phyloP scores from a whole-genome alignment of 2,329 filamentous ascomycete species.

The Akanthomyces uredinophilus region DNA sequence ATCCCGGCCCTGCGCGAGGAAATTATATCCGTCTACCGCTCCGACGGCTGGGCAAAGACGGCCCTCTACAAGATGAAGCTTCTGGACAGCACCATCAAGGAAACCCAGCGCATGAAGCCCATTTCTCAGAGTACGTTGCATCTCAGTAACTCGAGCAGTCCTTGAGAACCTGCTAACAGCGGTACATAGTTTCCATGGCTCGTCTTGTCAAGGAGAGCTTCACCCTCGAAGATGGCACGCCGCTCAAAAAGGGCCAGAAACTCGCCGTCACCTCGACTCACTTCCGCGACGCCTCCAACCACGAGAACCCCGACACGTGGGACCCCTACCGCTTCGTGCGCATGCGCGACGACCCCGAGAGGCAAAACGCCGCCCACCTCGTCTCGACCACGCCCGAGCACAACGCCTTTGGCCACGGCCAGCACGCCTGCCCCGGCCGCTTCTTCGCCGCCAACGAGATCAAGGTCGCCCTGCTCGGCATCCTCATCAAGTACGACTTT shows the following conservation, averaged over 20 bases:
- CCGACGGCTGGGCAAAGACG: conserved; percentile 38
- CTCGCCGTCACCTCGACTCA: conserved; percentile 1
- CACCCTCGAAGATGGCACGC: conserved; percentile 15
- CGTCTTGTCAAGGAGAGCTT: conserved; percentile 12
- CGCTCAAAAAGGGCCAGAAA: conserved; percentile 9
- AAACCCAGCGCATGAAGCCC: conserved; percentile 43
- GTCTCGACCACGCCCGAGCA: conserved; percentile 44
- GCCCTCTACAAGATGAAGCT: conserved; percentile 39
- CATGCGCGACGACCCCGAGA: conserved; percentile 31
- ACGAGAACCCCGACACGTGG: conserved; percentile 33
- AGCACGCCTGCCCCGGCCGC: conserved; percentile 48
- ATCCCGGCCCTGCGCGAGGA: conserved; percentile 39
- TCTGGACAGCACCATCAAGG: conserved; percentile 46
- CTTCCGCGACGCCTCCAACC: conserved; percentile 21
- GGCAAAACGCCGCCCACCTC: conserved; percentile 31
- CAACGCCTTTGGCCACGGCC: conserved; percentile 49
- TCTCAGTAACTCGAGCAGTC: too few species aligned
- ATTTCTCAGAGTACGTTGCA: conserved; percentile 26
- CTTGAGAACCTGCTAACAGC: background rate
- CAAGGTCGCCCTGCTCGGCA: conserved; percentile 45
- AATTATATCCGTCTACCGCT: conserved; percentile 19
- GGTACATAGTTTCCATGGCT: conserved; percentile 7
- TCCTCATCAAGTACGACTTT: conserved; percentile 47
- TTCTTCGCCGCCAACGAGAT: conserved; percentile 50
- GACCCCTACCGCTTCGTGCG: conserved; percentile 43